Evolutionary conservation across 306 rosid species (phyloP).

Genomic region (Medicago truncatula): DNA sequence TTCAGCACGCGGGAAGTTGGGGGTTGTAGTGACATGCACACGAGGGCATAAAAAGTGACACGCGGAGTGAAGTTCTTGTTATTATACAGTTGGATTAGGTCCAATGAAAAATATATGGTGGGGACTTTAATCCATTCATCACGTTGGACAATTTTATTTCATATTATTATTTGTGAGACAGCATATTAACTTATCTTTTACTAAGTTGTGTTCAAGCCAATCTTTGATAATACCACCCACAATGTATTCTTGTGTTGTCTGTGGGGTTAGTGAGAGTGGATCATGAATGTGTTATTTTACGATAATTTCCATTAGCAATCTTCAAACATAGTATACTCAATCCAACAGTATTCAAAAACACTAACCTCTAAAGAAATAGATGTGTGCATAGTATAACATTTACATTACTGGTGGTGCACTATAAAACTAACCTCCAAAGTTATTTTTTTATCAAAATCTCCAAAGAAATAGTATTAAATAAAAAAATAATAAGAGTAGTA

Average conservation of each 20-base stretch:
- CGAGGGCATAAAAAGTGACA: conserved; percentile 39
- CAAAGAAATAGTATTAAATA: too few relatives aligned
- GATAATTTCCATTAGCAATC: background rate
- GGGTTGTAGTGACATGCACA: conserved; percentile 30
- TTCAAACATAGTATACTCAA: background rate
- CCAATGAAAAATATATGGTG: conserved; percentile 3
- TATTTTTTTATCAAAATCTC: too few relatives aligned
- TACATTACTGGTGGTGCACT: too few relatives aligned
- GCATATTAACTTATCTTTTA: conserved; percentile 36
- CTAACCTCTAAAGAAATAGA: too few relatives aligned
- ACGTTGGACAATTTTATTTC: too few relatives aligned
- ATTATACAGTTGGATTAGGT: background rate
- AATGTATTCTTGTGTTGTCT: conserved; percentile 20
- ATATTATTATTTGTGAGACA: conserved; percentile 19
- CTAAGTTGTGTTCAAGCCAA: conserved; percentile 28
- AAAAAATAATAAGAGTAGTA: too few relatives aligned
- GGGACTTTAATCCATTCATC: conserved; percentile 30
- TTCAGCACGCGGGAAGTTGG: conserved; percentile 41
- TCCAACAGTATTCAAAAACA: background rate
- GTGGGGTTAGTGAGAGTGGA: conserved; percentile 24
- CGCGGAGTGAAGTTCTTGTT: conserved; percentile 27
- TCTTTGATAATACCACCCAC: conserved; percentile 53
- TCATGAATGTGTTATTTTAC: conserved; percentile 1
- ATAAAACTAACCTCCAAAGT: too few relatives aligned
- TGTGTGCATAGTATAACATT: too few relatives aligned